phyloP scores from a whole-genome alignment of 1,284 basidiomycete species.

The Ganoderma boninense region DNA sequence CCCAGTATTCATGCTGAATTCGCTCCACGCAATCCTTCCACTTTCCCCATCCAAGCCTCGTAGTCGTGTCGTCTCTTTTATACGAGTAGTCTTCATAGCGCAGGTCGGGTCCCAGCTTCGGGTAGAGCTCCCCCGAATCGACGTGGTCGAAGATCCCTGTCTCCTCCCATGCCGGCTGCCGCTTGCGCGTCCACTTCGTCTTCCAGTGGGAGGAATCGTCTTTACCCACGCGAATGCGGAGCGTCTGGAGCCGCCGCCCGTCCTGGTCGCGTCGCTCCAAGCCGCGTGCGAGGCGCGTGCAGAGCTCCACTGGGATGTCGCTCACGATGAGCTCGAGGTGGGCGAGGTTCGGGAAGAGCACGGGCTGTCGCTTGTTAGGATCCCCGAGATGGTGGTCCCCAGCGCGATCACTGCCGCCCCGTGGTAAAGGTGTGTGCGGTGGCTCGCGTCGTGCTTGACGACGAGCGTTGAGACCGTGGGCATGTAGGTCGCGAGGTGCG shows the following conservation, averaged over 20 bases:
- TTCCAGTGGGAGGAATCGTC: too few relatives aligned
- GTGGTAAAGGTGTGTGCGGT: background rate
- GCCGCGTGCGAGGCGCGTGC: background rate
- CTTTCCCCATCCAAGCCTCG: background rate
- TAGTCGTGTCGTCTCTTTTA: background rate
- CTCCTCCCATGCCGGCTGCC: background rate
- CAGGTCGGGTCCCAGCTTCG: too few relatives aligned
- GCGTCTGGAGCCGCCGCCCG: background rate
- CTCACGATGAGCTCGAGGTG: background rate
- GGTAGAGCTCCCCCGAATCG: background rate
- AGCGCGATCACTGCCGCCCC: background rate
- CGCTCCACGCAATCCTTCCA: background rate
- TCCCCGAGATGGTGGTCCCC: background rate
- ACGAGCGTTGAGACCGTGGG: constrained; percentile 1
- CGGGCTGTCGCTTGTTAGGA: background rate
- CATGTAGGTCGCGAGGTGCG: background rate
- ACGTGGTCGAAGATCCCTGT: background rate
- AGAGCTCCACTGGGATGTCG: background rate
- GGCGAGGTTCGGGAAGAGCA: background rate
- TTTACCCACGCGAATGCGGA: background rate
- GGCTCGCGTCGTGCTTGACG: background rate
- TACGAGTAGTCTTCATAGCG: too few relatives aligned
- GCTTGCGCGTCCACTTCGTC: background rate
- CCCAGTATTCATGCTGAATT: background rate
- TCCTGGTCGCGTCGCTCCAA: background rate